Base-by-base conservation (phyloP, 306 rosid genomes). In the Senna tora region DNA sequence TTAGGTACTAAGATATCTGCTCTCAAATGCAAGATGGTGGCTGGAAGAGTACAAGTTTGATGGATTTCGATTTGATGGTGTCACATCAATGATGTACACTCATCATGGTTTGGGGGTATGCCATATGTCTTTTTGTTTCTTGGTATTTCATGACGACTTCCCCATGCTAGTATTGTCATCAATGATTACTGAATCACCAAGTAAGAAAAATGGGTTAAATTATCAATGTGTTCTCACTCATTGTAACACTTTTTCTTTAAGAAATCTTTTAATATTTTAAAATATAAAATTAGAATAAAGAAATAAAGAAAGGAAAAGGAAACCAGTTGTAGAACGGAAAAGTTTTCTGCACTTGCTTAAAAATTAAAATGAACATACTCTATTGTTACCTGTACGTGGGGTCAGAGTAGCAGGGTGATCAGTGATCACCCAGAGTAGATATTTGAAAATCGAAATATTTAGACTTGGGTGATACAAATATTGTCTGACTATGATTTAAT, bases 71-170 rank as follows among this genome's bases (percentile, higher is more conserved):
- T 89, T 89, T 76, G 95, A 89, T 71, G 95, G 91, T 38, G 91
- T 89, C 77, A 89, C 95, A 28, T 89, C 95, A 76, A 86, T 89
- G 95, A 89, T 89, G 95, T 89, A 86, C 38, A 89, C 96, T 59
- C 99, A 95, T 81, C 97, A 91, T 75, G 99, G 99, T 36, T 80
- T 95, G 86, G 39, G 78, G 99, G 99, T 95, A 55, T 54, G 45
- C 25, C 45, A 53, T 58, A 41, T 69, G 39, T 22, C 39, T 58
- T 61, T 61, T 32, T 65, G 34, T 60, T 58, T 77, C 36, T 64
- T 62, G 34, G 38, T 69, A 43, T 69, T 77, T 57, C 50, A 39
- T 32, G 47, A 68, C 71, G 32, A 67, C 33, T 47, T 62, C 74
- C 65, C 46, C n/a, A 55, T n/a, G n/a, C n/a, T n/a, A n/a, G n/a